Evolutionary conservation across 1,139 yeast genomes (phyloP).

Genomic region (Pichia sp.): DNA sequence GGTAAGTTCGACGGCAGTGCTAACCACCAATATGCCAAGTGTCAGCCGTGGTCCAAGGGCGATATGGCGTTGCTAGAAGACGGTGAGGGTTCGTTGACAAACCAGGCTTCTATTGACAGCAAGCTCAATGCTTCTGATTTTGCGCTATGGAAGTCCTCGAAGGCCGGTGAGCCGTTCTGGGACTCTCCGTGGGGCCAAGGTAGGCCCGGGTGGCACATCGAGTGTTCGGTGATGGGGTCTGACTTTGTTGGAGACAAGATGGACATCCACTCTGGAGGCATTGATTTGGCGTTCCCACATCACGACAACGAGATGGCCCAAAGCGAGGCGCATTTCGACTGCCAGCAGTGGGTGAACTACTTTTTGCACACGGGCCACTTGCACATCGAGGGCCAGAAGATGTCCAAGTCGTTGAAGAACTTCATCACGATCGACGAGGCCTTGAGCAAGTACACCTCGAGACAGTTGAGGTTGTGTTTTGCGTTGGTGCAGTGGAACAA

Average conservation of each 20-base stretch:
- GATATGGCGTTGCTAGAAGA: slow-evolving; percentile 81
- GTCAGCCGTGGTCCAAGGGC: slow-evolving; percentile 98
- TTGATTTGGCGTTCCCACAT: slow-evolving; percentile 98
- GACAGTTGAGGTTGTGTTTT: slow-evolving; percentile 87
- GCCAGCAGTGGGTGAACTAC: slow-evolving; percentile 93
- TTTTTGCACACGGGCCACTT: slow-evolving; percentile 95
- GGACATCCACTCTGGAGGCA: slow-evolving; percentile 97
- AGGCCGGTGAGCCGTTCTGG: slow-evolving; percentile 98
- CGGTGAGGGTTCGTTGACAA: slow-evolving; percentile 86
- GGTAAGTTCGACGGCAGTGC: slow-evolving; percentile 67
- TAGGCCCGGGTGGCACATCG: slow-evolving; percentile 99
- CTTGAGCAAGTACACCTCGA: slow-evolving; percentile 57
- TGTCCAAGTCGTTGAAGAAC: slow-evolving; percentile 92
- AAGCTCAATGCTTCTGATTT: slow-evolving; percentile 81
- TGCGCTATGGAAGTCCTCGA: slow-evolving; percentile 95
- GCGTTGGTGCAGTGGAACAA: slow-evolving; percentile 90
- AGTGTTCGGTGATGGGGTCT: slow-evolving; percentile 98
- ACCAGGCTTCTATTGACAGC: slow-evolving; percentile 38
- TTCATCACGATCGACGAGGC: slow-evolving; percentile 95
- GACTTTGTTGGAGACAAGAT: slow-evolving; percentile 77
- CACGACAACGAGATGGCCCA: slow-evolving; percentile 98
- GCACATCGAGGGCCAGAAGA: slow-evolving; percentile 96
- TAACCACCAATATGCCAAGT: slow-evolving; percentile 83
- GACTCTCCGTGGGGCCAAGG: slow-evolving; percentile 95
- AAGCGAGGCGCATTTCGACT: slow-evolving; percentile 86